Base-by-base conservation (phyloP, 495 filamentous ascomycete genomes). In the Hypoxylon cercidicola region DNA sequence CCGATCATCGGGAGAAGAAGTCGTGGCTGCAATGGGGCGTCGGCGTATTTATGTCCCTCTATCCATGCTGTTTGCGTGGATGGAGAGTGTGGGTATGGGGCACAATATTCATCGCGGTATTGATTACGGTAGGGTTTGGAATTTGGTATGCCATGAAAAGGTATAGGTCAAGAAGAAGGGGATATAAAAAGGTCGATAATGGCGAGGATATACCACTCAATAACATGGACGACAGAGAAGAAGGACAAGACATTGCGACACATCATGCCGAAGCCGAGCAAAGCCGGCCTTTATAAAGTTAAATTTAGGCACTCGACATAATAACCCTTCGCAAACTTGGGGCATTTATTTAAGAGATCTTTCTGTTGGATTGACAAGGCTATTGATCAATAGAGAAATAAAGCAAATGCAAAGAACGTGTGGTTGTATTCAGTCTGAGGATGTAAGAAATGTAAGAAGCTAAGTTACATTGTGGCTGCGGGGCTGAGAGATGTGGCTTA, bases 51-150 rank as follows among this genome's bases (percentile, higher is more conserved):
- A 55, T 55, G 52, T 55, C 30, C 6, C 44, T 20, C 12, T 55
- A 55, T 41, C 52, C 52, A 9, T 55, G 52, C 37, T 55, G 52
- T 30, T 23, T 55, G 35, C 52, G 52, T 15, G 52, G 52, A 2
- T 55, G 35, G 18, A 55, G 52, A 28, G 52, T 30, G n/a, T 55
- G 52, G 52, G 52, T 35, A 6, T 55, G 34, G 35, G 16, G 34
- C 34, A 37, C 34, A 12, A 5, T 37, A 5, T 37, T 37, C 11
- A 37, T 37, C 34, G 34, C 11, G 34, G 34, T 37, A 37, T 37
- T 37, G 11, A 37, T 37, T 12, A 37, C 34, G 34, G 11, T 37
- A 37, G 34, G 8, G 34, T 4, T 37, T 37, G 34, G 34, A 37
- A 37, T 37, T 37, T 37, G 34, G 34, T 37, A 37, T 37, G 34